Percentiles rank a stretch among this genome's conserved stretches.
Evolutionary conservation across 2,329 filamentous ascomycete species (phyloP).

Genomic region (Microsporum canis): DNA sequence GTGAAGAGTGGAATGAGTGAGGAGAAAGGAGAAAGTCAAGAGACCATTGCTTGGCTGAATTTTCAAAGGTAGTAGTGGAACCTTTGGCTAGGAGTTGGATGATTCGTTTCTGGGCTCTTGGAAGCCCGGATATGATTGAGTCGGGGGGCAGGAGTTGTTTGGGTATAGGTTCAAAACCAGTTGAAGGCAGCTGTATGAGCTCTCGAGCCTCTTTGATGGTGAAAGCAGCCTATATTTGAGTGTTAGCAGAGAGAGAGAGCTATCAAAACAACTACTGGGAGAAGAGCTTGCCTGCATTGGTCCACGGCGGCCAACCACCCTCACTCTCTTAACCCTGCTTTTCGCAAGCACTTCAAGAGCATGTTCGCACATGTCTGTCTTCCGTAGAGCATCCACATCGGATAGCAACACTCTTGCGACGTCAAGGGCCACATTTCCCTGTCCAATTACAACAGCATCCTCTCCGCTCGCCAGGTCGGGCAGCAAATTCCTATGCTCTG

Average conservation of each 20-base stretch:
- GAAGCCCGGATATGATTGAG: conserved; percentile 54
- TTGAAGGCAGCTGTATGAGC: conserved; percentile 61
- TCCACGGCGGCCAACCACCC: conserved; percentile 78
- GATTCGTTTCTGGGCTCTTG: conserved; percentile 63
- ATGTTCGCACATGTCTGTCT: conserved; percentile 80
- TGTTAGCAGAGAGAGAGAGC: background rate
- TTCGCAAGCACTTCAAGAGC: conserved; percentile 62
- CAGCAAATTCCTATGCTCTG: conserved; percentile 61
- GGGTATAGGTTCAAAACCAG: conserved; percentile 61
- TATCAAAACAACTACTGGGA: background rate
- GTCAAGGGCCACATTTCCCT: conserved; percentile 93
- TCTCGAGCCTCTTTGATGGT: conserved; percentile 93
- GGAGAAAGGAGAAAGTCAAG: conserved; percentile 79
- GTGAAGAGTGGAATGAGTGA: conserved; percentile 49
- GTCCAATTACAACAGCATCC: conserved; percentile 77
- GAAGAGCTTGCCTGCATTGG: conserved; percentile 59
- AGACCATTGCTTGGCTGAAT: conserved; percentile 60
- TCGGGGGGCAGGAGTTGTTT: conserved; percentile 51
- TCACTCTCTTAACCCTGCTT: conserved; percentile 67
- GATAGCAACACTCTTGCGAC: conserved; percentile 79
- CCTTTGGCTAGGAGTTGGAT: conserved; percentile 74
- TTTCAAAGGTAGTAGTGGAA: conserved; percentile 41
- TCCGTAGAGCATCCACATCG: conserved; percentile 58
- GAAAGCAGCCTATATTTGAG: conserved; percentile 59
- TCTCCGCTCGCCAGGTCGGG: conserved; percentile 65